These are phyloP conservation scores for Ciborinia camelliae DNA, from an alignment of 2,329 filamentous ascomycete species.

Conservation along the genomic window DNA sequence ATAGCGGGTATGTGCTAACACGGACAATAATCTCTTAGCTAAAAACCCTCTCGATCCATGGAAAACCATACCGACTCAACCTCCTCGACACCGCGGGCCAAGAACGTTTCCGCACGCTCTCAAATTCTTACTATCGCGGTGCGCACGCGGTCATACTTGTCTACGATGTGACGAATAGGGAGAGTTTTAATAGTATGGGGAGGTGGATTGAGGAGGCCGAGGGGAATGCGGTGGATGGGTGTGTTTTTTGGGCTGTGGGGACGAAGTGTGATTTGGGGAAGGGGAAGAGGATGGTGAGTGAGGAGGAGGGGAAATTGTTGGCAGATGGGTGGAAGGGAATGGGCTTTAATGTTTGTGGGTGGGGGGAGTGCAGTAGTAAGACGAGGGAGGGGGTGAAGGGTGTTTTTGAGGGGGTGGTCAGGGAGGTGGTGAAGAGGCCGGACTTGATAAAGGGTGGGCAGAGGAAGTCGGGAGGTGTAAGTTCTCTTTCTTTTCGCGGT, in stretches of 20 bases:
- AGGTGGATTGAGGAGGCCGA: slow-evolving; percentile 54
- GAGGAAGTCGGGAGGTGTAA: slow-evolving; percentile 30
- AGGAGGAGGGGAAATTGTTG: slow-evolving; percentile 47
- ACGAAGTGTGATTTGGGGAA: slow-evolving; percentile 47
- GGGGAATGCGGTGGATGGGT: slow-evolving; percentile 47
- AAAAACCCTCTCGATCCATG: slow-evolving; percentile 52
- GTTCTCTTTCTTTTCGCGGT: neutral
- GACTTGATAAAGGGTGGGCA: slow-evolving; percentile 40
- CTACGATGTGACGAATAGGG: slow-evolving; percentile 77
- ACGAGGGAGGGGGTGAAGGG: slow-evolving; percentile 50
- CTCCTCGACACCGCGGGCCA: slow-evolving; percentile 86
- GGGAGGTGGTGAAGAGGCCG: slow-evolving; percentile 47
- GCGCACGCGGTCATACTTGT: slow-evolving; percentile 93
- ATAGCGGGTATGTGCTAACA: neutral
- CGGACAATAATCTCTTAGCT: slow-evolving; percentile 39
- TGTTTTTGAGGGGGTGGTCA: slow-evolving; percentile 52
- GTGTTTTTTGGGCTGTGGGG: slow-evolving; percentile 51
- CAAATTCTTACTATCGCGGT: slow-evolving; percentile 90
- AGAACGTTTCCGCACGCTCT: slow-evolving; percentile 92
- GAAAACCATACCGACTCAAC: slow-evolving; percentile 50
- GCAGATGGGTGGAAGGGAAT: slow-evolving; percentile 38
- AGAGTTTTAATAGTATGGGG: slow-evolving; percentile 51
- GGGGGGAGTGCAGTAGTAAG: slow-evolving; percentile 54
- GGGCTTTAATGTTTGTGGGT: slow-evolving; percentile 42
- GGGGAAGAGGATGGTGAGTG: slow-evolving; percentile 43